These are phyloP conservation scores for Trichomonascaceae sp. DNA, from an alignment of 1,139 yeast genomes.

Conservation along the genomic window DNA sequence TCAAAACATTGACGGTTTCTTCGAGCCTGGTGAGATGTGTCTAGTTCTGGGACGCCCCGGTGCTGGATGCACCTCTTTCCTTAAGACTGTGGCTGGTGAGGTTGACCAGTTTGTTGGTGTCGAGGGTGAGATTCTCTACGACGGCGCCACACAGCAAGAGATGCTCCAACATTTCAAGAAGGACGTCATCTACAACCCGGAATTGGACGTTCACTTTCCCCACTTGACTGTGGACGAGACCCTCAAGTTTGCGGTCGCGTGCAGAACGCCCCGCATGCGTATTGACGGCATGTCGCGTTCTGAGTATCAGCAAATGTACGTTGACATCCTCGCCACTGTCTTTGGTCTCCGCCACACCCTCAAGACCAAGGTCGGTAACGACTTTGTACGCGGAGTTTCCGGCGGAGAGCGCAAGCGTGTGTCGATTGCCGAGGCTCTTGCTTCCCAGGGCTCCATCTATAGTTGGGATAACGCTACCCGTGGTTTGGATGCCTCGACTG, in stretches of 20 bases:
- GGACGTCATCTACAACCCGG: slow-evolving; percentile 48
- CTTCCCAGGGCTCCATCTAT: slow-evolving; percentile 43
- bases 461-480: slow-evolving; percentile 76
- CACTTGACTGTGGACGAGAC: slow-evolving; percentile 52
- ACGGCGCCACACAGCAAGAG: slow-evolving; percentile 37
- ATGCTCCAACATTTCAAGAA: slow-evolving; percentile 37
- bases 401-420: slow-evolving; percentile 58
- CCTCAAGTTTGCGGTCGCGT: slow-evolving; percentile 43
- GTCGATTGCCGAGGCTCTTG: slow-evolving; percentile 48
- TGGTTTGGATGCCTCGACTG: slow-evolving; percentile 65
- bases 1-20: slow-evolving; percentile 28
- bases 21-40: slow-evolving; percentile 50
- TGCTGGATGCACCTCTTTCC: slow-evolving; percentile 49
- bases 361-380: slow-evolving; percentile 47
- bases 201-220: slow-evolving; percentile 49
- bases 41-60: slow-evolving; percentile 57
- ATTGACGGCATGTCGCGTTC: slow-evolving; percentile 36
- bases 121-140: slow-evolving; percentile 36
- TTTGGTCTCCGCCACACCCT: slow-evolving; percentile 47
- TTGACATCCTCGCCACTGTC: slow-evolving; percentile 40
- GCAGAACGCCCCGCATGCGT: slow-evolving; percentile 46
- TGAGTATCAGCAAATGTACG: slow-evolving; percentile 35
- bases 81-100: slow-evolving; percentile 44
- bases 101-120: slow-evolving; percentile 29
- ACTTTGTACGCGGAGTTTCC: slow-evolving; percentile 48